Evolutionary conservation across 2,329 filamentous ascomycete genomes (phyloP).

Genomic region (Fusarium sp.): DNA sequence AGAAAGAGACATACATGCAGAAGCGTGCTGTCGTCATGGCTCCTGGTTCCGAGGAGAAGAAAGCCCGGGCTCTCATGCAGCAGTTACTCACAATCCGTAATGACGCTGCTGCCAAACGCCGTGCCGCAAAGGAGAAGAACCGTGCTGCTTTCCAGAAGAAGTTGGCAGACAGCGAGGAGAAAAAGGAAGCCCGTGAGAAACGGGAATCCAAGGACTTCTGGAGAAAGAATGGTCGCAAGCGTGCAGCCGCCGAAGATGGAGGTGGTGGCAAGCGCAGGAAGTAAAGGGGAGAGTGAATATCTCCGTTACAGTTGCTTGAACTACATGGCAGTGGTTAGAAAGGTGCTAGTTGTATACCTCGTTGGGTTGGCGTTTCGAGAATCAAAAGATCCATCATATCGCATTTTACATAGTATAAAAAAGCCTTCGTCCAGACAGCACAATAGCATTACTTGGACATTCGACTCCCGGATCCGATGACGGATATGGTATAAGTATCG

Average conservation of each 20-base stretch:
- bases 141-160: constrained; percentile 82
- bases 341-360: constrained; percentile 35
- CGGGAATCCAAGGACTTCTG: constrained; percentile 92
- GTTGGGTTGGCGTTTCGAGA: constrained; percentile 39
- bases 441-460: not conserved
- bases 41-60: constrained; percentile 85
- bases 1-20: constrained; percentile 87
- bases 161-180: constrained; percentile 83
- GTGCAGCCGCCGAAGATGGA: constrained; percentile 55
- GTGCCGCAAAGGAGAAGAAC: constrained; percentile 88
- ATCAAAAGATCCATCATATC: constrained; percentile 20
- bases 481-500: not conserved
- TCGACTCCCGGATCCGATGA: not conserved
- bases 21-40: constrained; percentile 90
- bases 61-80: constrained; percentile 87
- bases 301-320: not conserved
- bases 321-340: constrained; percentile 8
- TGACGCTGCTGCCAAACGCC: constrained; percentile 86
- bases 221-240: constrained; percentile 84
- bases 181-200: constrained; percentile 87
- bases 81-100: constrained; percentile 91
- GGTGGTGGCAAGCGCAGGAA: constrained; percentile 50
- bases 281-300: constrained; percentile 13
- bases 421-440: not conserved
- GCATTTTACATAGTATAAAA: not conserved